These are phyloP conservation scores for Xerocomellus intermedius DNA, from an alignment of 768 basidiomycete genomes.

Conservation along the genomic window DNA sequence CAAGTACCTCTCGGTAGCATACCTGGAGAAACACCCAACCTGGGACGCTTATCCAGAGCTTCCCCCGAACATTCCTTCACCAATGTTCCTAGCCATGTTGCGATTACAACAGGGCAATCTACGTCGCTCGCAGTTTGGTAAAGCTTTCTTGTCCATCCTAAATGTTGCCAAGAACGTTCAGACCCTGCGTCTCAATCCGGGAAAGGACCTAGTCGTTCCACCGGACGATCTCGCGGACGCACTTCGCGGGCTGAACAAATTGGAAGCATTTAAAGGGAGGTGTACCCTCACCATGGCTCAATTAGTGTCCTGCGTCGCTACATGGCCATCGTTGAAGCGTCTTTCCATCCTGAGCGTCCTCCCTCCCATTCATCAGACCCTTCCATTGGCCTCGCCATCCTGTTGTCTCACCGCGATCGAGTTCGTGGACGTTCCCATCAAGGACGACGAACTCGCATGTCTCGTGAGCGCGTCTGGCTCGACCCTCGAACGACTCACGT, in stretches of 20 bases:
- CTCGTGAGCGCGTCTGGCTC: constrained; percentile 3
- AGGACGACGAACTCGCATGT: constrained; percentile 11
- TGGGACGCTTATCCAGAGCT: neutral
- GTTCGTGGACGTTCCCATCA: neutral
- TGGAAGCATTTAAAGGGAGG: neutral
- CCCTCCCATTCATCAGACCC: neutral
- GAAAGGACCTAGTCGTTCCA: neutral
- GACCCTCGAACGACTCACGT: constrained; percentile 6
- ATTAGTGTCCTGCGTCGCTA: neutral
- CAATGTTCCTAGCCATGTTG: neutral
- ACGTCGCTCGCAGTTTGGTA: neutral
- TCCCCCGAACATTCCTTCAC: neutral
- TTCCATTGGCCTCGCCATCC: neutral
- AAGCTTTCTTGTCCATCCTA: constrained; percentile 3
- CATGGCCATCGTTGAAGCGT: constrained; percentile 9
- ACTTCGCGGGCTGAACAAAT: neutral
- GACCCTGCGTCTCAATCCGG: neutral
- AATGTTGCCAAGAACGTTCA: neutral
- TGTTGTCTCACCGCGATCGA: constrained; percentile 2
- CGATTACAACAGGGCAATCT: neutral
- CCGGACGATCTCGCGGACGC: neutral
- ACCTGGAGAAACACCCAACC: constrained; percentile 3
- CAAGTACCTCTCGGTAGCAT: constrained; percentile 7
- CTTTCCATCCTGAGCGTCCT: neutral
- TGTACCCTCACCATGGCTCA: constrained; percentile 1